A percentile compares a stretch with the other conserved stretches of the same genome.
phyloP scores from a whole-genome alignment of 2,329 filamentous ascomycete genomes.

The Exophiala phaeomuriformis region DNA sequence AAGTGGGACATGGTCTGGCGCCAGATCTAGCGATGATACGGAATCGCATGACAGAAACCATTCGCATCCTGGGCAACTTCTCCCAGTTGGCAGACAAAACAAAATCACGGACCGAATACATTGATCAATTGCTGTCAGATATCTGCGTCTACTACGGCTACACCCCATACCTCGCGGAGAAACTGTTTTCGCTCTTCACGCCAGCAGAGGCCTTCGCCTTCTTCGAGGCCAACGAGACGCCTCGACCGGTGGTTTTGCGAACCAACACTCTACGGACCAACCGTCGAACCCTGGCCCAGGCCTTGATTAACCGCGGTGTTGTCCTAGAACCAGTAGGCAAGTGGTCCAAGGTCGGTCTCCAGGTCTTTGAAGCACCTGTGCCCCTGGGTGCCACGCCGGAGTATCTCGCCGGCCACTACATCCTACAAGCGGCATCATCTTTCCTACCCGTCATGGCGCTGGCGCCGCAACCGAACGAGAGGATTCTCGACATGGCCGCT shows the following conservation, averaged over 20 bases:
- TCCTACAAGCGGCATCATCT: constrained; percentile 90
- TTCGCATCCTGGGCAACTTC: constrained; percentile 86
- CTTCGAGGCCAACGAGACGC: constrained; percentile 96
- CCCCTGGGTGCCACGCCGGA: constrained; percentile 92
- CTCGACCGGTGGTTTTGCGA: constrained; percentile 86
- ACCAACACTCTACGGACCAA: constrained; percentile 86
- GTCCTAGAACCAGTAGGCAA: constrained; percentile 95
- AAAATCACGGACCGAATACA: constrained; percentile 81
- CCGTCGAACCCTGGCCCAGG: constrained; percentile 74
- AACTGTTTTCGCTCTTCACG: constrained; percentile 86
- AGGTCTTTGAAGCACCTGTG: constrained; percentile 85
- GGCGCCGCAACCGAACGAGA: constrained; percentile 85
- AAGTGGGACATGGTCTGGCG: constrained; percentile 56
- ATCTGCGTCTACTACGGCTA: constrained; percentile 97
- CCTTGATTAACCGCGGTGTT: constrained; percentile 91
- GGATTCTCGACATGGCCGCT: constrained; percentile 88
- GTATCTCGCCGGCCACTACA: constrained; percentile 95
- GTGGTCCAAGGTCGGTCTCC: constrained; percentile 96
- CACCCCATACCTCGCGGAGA: constrained; percentile 87
- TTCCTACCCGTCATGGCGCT: constrained; percentile 98
- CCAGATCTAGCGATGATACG: constrained; percentile 86
- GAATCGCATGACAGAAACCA: constrained; percentile 82
- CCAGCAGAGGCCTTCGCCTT: constrained; percentile 94
- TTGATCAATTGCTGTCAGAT: constrained; percentile 76
- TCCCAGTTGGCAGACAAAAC: constrained; percentile 70